Evolutionary conservation across 305 asterid genomes (phyloP).

Genomic region (Plantago rigida): DNA sequence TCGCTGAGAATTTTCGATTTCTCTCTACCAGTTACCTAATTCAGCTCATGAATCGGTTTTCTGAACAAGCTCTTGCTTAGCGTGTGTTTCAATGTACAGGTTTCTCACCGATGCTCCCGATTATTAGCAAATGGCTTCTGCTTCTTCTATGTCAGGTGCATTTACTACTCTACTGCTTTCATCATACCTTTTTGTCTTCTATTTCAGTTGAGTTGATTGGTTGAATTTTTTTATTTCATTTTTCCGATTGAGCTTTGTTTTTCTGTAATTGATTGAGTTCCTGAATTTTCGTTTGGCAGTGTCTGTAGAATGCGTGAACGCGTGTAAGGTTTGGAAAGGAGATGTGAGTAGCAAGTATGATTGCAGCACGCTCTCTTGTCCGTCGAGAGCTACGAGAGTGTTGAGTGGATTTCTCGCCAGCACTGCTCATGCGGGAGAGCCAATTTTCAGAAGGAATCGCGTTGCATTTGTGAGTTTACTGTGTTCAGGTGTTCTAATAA

Average conservation of each 20-base stretch:
- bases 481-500: background rate
- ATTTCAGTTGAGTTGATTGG: constrained; percentile 2
- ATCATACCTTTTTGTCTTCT: background rate
- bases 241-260: too few species aligned
- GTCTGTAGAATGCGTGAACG: constrained; percentile 64
- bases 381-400: constrained; percentile 70
- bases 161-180: background rate
- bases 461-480: constrained; percentile 42
- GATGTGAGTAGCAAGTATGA: constrained; percentile 57
- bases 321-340: constrained; percentile 67
- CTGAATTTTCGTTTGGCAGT: constrained; percentile 34
- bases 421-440: constrained; percentile 52
- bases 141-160: constrained; percentile 58
- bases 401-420: constrained; percentile 77
- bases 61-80: constrained; percentile 11
- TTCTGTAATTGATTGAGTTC: too few species aligned
- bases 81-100: constrained; percentile 33
- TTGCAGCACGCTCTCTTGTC: constrained; percentile 67
- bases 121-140: constrained; percentile 50
- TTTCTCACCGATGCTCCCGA: constrained; percentile 54
- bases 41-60: constrained; percentile 19
- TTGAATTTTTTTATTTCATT: background rate
- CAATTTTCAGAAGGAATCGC: constrained; percentile 36
- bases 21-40: constrained; percentile 26
- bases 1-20: background rate